Evolutionary conservation across 164 flowering plant species (phyloP), one percentile per base, ranked within the genome.

Genomic region (Sedum album): DNA sequence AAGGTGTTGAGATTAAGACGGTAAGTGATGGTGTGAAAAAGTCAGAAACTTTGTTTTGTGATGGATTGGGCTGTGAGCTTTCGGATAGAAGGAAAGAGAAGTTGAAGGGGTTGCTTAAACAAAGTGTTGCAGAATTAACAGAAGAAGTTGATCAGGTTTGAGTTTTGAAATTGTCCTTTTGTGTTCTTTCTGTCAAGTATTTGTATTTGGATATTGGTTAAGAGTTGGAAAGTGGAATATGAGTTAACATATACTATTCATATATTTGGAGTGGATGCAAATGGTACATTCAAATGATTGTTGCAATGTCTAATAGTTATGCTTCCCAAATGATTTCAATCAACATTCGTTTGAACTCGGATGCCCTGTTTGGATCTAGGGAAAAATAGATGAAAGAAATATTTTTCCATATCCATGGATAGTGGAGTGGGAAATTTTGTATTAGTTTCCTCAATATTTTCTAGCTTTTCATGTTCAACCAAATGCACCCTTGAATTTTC

Each of bases 141-240:
- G 79, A 75, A 28, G 90, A 86, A 82, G 87, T 88, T 73, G 87
- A 90, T 73, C 88, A 86, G 91, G 93, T 90, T 78, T 21, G 35
- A 67, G 33, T 41, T 3, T 36, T 17, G 72, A 35, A 60, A 17
- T 4, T 57, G 31, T 28, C 0, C 38, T 30, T 28, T 26, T 14
- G 31, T 26, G 33, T 13, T 57, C 28, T 23, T n/a, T n/a, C n/a
- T n/a, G n/a, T 23, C 26, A 28, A 5, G 62, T 57, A 14, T 57
- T 57, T 18, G 31, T 17, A 57, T 13, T 57, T 57, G 20, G 33
- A 57, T 14, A 15, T 53, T 57, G 4, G 62, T 28, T 57, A 14
- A 57, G 62, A 26, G 33, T 13, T 0, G 33, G 4, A 13, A 26
- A 14, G 31, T 25, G 1, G 14, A 2, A 26, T 23, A 26, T 5